These are phyloP conservation scores for Eutrema heterophyllum DNA, from an alignment of 345 rosid genomes.

Conservation along the genomic window DNA sequence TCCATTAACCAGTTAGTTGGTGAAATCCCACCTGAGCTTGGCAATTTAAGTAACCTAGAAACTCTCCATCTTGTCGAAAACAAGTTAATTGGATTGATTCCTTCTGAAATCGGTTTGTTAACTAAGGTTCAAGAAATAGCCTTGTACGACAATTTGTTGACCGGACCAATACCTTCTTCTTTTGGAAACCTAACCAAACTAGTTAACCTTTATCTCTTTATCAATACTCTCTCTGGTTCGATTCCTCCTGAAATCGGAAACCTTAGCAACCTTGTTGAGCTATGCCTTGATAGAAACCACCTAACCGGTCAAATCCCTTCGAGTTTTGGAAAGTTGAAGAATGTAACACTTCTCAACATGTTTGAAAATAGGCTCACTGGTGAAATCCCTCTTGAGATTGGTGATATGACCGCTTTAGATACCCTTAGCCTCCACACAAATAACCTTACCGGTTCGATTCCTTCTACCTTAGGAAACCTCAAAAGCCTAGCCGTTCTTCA, in stretches of 20 bases:
- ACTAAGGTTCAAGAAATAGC: constrained; percentile 26
- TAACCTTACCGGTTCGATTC: constrained; percentile 26
- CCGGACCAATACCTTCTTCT: constrained; percentile 35
- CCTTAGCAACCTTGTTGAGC: constrained; percentile 31
- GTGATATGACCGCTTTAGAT: constrained; percentile 21
- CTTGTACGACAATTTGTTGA: constrained; percentile 29
- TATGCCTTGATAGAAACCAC: constrained; percentile 33
- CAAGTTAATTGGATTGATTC: constrained; percentile 37
- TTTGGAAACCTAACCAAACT: constrained; percentile 34
- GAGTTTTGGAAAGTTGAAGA: constrained; percentile 33
- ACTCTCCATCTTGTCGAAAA: constrained; percentile 34
- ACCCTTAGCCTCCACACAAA: constrained; percentile 27
- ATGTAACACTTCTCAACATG: constrained; percentile 25
- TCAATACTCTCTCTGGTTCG: constrained; percentile 26
- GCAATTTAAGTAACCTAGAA: constrained; percentile 31
- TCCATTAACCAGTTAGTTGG: constrained; percentile 36
- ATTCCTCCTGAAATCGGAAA: constrained; percentile 37
- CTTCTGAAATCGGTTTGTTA: constrained; percentile 30
- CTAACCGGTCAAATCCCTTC: constrained; percentile 35
- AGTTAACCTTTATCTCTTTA: constrained; percentile 31
- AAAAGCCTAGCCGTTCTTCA: constrained; percentile 17
- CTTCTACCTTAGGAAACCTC: constrained; percentile 23
- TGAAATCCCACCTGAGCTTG: constrained; percentile 38
- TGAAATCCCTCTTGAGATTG: constrained; percentile 32
- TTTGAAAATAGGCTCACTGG: constrained; percentile 17